Evolutionary conservation across 805 yeast species (phyloP), one percentile per base, ranked within the genome.

Genomic region (Teunomyces atbi): DNA sequence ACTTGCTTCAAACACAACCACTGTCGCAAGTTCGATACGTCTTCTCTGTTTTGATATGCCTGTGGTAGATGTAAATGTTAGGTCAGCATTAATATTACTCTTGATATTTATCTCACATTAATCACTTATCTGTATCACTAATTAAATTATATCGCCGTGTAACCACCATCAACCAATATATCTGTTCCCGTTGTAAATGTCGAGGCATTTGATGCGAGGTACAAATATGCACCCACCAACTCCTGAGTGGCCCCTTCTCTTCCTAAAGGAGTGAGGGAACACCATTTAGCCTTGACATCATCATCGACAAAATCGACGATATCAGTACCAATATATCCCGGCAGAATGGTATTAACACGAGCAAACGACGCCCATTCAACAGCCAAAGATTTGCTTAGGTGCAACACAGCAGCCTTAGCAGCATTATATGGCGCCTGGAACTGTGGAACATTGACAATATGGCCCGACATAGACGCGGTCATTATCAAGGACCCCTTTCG

Each of bases 351-450:
- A 59, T 72, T 72, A 43, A 70, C 74, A 54, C 77, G 59, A 28
- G 69, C 74, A 48, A 73, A 72, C 1, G 83, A 69, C 37, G 68
- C 74, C 77, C 77, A 73, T 57, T 73, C 77, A 20, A 73, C 69
- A 6, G 77, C 76, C 52, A 73, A 66, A 5, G 76, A 71, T 53
- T 61, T 68, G 44, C 73, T 66, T 47, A 73, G 66, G 57, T 72
- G 77, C 30, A 69, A 57, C 37, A 68, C 64, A 2, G 72, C 77
- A 37, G 77, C 77, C 60, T 73, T 73, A 47, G 73, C 75, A 19
- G 77, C 76, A 54, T 73, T 73, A 58, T 73, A 73, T 28, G 77
- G 74, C 18, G 76, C 74, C 53, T 73, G 77, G 49, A 65, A 51
- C 54, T 73, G 76, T 3, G 77, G 77, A 35, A 71, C 67, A 53